Conservation (phyloP, 2,329 filamentous ascomycete species). For the Aspergillus luchuensis region DNA sequence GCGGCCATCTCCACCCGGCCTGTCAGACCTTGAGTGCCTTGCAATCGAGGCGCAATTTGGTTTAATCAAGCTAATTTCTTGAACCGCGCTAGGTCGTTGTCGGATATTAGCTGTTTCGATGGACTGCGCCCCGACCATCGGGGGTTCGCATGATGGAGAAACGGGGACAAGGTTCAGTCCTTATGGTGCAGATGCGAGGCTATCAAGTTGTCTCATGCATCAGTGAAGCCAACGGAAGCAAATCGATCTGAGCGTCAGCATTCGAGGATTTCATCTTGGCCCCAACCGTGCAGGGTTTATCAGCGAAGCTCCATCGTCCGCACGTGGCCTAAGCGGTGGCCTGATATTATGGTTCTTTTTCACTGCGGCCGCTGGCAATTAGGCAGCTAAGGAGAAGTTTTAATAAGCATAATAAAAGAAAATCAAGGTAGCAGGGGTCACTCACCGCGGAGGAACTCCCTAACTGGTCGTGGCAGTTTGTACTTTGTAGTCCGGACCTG, state of each 20-base stretch:
- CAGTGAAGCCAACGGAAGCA: neutral
- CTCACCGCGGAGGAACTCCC: slow-evolving; percentile 1
- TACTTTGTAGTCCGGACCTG: no score
- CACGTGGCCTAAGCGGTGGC: slow-evolving; percentile 1
- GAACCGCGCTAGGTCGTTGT: neutral
- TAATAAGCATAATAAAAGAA: slow-evolving; percentile 2
- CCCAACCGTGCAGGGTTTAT: slow-evolving; percentile 4
- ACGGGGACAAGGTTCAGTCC: neutral
- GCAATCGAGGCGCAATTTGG: neutral
- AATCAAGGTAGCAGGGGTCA: neutral
- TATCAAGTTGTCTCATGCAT: neutral
- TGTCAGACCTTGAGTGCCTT: slow-evolving; percentile 2
- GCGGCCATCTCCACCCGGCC: neutral
- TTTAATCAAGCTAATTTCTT: neutral
- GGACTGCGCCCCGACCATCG: neutral
- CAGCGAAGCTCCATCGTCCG: neutral
- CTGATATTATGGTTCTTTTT: neutral
- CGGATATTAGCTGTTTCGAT: slow-evolving; percentile 3
- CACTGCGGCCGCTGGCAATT: neutral
- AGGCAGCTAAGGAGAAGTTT: neutral
- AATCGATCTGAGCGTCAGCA: neutral
- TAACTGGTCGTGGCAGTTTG: neutral
- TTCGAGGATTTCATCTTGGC: neutral
- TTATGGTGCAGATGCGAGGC: neutral
- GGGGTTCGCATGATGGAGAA: no score